These are phyloP conservation scores for Aspergillus nidulans DNA, from an alignment of 495 filamentous ascomycete species.

Conservation along the genomic window DNA sequence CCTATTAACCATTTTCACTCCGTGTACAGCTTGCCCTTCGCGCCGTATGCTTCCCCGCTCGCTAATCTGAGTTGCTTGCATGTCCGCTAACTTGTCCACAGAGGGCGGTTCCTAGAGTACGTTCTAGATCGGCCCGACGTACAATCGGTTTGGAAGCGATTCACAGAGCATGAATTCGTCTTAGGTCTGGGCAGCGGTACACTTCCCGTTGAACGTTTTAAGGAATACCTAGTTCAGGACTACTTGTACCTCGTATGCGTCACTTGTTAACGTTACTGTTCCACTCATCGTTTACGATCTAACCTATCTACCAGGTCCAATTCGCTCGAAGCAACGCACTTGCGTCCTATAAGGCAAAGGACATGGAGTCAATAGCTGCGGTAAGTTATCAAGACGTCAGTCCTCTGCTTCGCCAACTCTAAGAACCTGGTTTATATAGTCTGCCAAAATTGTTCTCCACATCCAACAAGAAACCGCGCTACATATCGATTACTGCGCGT, in stretches of 20 bases:
- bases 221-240: conserved; percentile 82
- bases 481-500: conserved; percentile 73
- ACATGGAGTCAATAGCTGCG: conserved; percentile 65
- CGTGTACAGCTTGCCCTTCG: conserved; percentile 70
- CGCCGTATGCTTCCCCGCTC: conserved; percentile 57
- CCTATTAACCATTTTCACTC: conserved; percentile 96
- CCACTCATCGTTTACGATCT: neutral
- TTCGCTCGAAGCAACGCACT: conserved; percentile 82
- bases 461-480: conserved; percentile 75
- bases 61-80: neutral
- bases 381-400: conserved; percentile 29
- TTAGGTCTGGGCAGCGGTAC: conserved; percentile 67
- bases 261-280: too few species aligned
- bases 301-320: conserved; percentile 54
- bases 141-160: conserved; percentile 61
- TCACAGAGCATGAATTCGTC: conserved; percentile 79
- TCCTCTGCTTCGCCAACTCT: neutral
- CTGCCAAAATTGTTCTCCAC: conserved; percentile 65
- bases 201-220: conserved; percentile 69
- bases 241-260: conserved; percentile 75
- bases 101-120: conserved; percentile 80
- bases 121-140: conserved; percentile 73
- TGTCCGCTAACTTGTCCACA: conserved; percentile 27
- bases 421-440: conserved; percentile 34
- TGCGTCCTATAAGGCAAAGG: conserved; percentile 74